Evolutionary conservation across 352 stramenopile genomes (phyloP).

Genomic region (Pythium vanterpoolii): DNA sequence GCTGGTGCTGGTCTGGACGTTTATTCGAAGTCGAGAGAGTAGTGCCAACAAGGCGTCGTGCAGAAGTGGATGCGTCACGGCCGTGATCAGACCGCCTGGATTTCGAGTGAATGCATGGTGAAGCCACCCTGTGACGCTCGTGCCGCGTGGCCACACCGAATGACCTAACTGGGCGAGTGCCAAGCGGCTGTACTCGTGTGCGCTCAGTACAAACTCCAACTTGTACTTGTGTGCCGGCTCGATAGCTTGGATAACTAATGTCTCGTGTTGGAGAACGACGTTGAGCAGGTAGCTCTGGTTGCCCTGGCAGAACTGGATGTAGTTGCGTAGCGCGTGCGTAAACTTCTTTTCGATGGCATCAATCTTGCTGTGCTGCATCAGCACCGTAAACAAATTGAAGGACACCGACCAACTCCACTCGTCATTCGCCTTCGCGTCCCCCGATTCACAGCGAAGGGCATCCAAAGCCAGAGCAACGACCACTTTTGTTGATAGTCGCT

Average conservation of each 20-base stretch:
- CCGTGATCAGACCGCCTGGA: conserved; percentile 38
- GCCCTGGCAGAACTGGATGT: conserved; percentile 36
- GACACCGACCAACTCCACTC: conserved; percentile 22
- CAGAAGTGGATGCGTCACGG: conserved; percentile 31
- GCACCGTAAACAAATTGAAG: conserved; percentile 46
- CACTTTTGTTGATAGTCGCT: conserved; percentile 34
- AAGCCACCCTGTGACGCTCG: background rate
- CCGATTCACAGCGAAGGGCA: conserved; percentile 32
- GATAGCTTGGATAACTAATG: conserved; percentile 38
- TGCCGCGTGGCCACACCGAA: conserved; percentile 11
- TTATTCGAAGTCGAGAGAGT: conserved; percentile 34
- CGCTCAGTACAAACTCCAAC: conserved; percentile 44
- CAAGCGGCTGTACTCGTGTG: conserved; percentile 42
- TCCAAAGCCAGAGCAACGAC: conserved; percentile 44
- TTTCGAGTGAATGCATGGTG: conserved; percentile 21
- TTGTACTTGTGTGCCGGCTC: conserved; percentile 59
- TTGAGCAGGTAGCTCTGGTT: conserved; percentile 47
- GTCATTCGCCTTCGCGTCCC: conserved; percentile 18
- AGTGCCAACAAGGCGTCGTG: conserved; percentile 33
- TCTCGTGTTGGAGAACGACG: conserved; percentile 27
- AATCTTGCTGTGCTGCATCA: conserved; percentile 43
- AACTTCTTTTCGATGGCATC: conserved; percentile 51
- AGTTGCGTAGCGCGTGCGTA: conserved; percentile 35
- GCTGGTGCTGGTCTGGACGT: conserved; percentile 10
- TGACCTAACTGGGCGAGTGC: conserved; percentile 17